Percentiles rank a stretch among this genome's conserved stretches.
These are phyloP conservation scores for Aspergillus asperescens DNA, from an alignment of 495 filamentous ascomycete genomes.

Conservation along the genomic window DNA sequence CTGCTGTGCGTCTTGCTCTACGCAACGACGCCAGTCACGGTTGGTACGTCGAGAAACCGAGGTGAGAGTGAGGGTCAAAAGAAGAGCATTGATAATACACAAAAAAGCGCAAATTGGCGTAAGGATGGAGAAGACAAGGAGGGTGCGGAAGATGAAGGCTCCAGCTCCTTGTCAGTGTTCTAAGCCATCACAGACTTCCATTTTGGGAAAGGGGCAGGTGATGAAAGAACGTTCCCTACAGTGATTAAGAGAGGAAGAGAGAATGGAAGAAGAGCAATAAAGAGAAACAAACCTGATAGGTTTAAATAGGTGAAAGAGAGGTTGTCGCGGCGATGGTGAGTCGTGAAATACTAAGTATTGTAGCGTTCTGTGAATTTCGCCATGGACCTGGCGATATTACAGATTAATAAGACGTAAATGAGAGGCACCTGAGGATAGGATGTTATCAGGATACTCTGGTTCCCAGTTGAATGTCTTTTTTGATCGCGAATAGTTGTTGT, in stretches of 20 bases:
- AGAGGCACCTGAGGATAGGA: background rate
- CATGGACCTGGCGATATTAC: no score
- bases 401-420: background rate
- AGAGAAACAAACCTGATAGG: background rate
- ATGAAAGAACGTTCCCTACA: background rate
- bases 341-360: no score
- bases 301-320: background rate
- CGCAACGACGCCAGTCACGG: background rate
- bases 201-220: conserved; percentile 6
- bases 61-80: background rate
- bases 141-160: background rate
- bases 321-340: conserved; percentile 4
- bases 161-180: background rate
- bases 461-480: background rate
- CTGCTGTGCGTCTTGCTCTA: background rate
- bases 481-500: background rate
- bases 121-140: background rate
- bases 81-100: background rate
- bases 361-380: no score
- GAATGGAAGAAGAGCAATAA: no score
- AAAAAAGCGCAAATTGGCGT: background rate
- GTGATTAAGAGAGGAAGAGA: background rate
- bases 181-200: conserved; percentile 6
- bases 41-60: background rate
- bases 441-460: background rate